Evolutionary conservation across 2,329 filamentous ascomycete genomes (phyloP).

Genomic region (Aspergillus sp.): DNA sequence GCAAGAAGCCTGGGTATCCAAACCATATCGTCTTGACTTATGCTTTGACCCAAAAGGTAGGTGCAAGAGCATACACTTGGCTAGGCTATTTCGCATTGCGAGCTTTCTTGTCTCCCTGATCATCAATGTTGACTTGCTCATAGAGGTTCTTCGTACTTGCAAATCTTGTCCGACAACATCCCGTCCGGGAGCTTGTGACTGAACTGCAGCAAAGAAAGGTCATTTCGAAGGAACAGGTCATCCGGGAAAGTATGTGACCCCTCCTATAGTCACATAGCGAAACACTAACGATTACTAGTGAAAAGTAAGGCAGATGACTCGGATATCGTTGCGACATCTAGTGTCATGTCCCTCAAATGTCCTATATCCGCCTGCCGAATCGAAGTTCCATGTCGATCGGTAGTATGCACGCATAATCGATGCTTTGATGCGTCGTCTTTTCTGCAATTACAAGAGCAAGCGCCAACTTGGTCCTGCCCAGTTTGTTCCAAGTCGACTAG

Average conservation of each 20-base stretch:
- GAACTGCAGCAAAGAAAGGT: conserved; percentile 64
- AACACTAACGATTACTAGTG: conserved; percentile 53
- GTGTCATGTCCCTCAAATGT: conserved; percentile 86
- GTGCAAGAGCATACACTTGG: background rate
- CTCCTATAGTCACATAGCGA: background rate
- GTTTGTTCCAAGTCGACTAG: conserved; percentile 82
- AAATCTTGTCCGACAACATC: conserved; percentile 71
- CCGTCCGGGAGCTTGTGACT: conserved; percentile 68
- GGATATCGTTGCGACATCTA: conserved; percentile 85
- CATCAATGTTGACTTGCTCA: conserved; percentile 5
- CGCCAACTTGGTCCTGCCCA: conserved; percentile 93
- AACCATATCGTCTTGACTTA: conserved; percentile 87
- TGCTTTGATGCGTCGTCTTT: conserved; percentile 95
- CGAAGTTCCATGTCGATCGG: conserved; percentile 72
- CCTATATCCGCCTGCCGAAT: conserved; percentile 85
- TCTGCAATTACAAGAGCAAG: conserved; percentile 90
- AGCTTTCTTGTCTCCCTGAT: background rate
- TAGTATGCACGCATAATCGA: conserved; percentile 80
- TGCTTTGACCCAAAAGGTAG: conserved; percentile 81
- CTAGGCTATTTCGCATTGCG: too few relatives aligned
- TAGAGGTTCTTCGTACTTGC: conserved; percentile 72
- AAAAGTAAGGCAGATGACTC: conserved; percentile 76
- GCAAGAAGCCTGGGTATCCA: conserved; percentile 63
- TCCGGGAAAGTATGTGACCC: conserved; percentile 67
- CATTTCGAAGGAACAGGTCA: conserved; percentile 76